Percentiles rank a stretch among this genome's conserved stretches.
Conservation (phyloP, 257 asterid species). For the Echites panduratus region DNA sequence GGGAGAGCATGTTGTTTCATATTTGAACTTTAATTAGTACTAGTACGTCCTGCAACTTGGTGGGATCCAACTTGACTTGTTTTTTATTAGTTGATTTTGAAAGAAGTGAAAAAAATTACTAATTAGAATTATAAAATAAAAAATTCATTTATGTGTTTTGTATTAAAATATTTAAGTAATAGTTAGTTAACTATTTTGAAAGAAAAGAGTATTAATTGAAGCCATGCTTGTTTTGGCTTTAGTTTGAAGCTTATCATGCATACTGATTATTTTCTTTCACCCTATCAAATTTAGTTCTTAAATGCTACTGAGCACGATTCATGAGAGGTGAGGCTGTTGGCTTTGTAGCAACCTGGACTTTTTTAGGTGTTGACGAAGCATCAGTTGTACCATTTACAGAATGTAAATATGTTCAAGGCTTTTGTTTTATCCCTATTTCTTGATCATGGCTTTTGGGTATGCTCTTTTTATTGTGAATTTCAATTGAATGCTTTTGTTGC, state of each 20-base stretch:
- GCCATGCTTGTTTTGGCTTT: not conserved
- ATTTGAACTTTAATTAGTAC: too few species aligned
- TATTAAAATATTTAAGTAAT: too few species aligned
- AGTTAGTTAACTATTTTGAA: too few species aligned
- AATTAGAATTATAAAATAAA: too few species aligned
- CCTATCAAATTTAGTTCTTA: not conserved
- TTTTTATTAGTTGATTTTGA: too few species aligned
- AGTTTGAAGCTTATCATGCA: not conserved
- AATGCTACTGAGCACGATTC: not conserved
- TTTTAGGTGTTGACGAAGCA: not conserved
- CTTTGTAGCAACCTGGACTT: not conserved
- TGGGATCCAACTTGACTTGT: too few species aligned
- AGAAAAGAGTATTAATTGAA: too few species aligned
- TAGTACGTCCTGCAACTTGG: too few species aligned
- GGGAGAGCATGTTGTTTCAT: too few species aligned
- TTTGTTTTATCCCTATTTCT: not conserved
- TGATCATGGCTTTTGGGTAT: too few species aligned
- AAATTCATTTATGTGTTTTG: too few species aligned
- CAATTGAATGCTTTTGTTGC: not conserved
- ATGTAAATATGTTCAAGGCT: not conserved
- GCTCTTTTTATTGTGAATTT: not conserved
- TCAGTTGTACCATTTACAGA: not conserved
- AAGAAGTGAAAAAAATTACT: too few species aligned
- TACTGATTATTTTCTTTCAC: not conserved
- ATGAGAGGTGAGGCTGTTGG: not conserved